Conservation (phyloP, 1,284 basidiomycete genomes). For the Malassezia brasiliensis region DNA sequence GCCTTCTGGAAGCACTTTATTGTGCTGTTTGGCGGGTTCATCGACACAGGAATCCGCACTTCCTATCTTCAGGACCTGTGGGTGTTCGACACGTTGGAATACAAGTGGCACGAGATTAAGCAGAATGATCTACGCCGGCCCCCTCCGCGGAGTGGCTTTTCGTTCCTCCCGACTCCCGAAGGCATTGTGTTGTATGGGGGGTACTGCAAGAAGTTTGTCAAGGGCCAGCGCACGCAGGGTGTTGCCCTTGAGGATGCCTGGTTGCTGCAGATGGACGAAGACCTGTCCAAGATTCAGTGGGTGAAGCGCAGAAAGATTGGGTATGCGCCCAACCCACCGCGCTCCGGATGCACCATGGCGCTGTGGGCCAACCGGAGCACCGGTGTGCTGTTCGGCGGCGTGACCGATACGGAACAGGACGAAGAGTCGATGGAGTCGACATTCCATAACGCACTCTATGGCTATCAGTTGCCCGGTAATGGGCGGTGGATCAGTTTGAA, state of each 20-base stretch:
- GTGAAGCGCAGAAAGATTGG: slow-evolving; percentile 70
- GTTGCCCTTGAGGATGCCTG: slow-evolving; percentile 84
- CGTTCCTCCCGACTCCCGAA: slow-evolving; percentile 68
- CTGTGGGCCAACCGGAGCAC: slow-evolving; percentile 59
- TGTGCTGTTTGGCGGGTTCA: slow-evolving; percentile 76
- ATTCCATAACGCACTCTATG: slow-evolving; percentile 49
- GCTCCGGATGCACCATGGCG: slow-evolving; percentile 73
- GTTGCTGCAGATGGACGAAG: slow-evolving; percentile 59
- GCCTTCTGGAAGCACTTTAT: slow-evolving; percentile 75
- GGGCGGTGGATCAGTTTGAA: slow-evolving; percentile 72
- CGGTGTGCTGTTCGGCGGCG: slow-evolving; percentile 80
- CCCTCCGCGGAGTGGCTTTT: slow-evolving; percentile 58
- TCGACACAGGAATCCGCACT: slow-evolving; percentile 64
- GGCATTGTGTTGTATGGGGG: slow-evolving; percentile 79
- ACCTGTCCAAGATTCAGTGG: slow-evolving; percentile 58
- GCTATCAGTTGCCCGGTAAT: slow-evolving; percentile 66
- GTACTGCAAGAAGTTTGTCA: slow-evolving; percentile 81
- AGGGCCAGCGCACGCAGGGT: slow-evolving; percentile 73
- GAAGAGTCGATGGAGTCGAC: slow-evolving; percentile 67
- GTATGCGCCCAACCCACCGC: slow-evolving; percentile 50
- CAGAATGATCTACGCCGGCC: slow-evolving; percentile 40
- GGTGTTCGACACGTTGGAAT: slow-evolving; percentile 77
- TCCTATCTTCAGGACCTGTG: slow-evolving; percentile 77
- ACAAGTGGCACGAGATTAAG: slow-evolving; percentile 74
- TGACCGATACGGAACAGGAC: slow-evolving; percentile 74